phyloP scores from a whole-genome alignment of 78 protist genomes.

The Isochrysis galbana region DNA sequence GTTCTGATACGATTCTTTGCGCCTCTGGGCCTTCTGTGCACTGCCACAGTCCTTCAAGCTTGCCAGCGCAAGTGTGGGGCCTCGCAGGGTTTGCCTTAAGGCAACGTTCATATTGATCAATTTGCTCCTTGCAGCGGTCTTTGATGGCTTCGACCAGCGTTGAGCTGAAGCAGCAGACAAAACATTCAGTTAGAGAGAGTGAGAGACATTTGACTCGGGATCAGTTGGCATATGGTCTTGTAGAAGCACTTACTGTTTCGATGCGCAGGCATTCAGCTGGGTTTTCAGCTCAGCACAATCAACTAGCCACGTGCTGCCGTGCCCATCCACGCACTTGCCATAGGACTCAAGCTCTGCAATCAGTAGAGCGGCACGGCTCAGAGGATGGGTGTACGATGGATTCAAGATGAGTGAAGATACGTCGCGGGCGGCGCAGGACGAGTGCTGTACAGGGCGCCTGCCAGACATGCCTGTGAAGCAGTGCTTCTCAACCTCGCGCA shows the following conservation, averaged over 20 bases:
- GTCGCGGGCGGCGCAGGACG: too few species aligned
- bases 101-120: not conserved
- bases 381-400: not conserved
- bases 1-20: not conserved
- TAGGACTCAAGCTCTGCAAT: not conserved
- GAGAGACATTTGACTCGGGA: not conserved
- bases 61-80: not conserved
- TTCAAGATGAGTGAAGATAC: not conserved
- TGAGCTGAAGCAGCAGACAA: too few species aligned
- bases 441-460: too few species aligned
- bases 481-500: not conserved
- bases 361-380: not conserved
- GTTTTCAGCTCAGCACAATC: not conserved
- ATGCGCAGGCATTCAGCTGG: not conserved
- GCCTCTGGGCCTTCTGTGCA: not conserved
- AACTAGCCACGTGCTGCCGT: not conserved
- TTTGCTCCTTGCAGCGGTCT: not conserved
- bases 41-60: not conserved
- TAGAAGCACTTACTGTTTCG: not conserved
- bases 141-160: not conserved
- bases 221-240: not conserved
- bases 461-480: not conserved
- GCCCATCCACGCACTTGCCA: not conserved
- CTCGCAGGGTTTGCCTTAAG: not conserved
- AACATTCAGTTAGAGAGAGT: too few species aligned